Percentiles rank a stretch among this genome's conserved stretches.
Evolutionary conservation across 306 rosid species (phyloP).

Genomic region (Rosa persica): DNA sequence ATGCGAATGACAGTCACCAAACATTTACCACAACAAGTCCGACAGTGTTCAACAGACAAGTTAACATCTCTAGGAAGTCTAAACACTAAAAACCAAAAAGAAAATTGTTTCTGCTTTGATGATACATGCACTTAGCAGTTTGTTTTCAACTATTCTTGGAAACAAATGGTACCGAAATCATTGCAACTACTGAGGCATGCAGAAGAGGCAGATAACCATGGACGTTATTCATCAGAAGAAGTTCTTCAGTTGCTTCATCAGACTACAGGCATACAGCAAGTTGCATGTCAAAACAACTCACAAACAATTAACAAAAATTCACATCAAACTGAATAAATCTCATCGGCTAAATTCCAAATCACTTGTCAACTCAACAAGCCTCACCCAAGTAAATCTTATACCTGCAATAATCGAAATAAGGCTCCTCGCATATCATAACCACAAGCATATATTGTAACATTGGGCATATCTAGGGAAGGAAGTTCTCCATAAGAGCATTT

Average conservation of each 20-base stretch:
- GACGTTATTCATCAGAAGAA: constrained; percentile 27
- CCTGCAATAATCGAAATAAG: background rate
- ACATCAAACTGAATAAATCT: background rate
- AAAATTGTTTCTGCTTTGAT: constrained; percentile 16
- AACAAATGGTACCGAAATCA: constrained; percentile 37
- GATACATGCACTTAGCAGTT: constrained; percentile 23
- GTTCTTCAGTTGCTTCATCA: constrained; percentile 19
- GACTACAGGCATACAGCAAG: constrained; percentile 20
- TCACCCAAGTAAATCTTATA: background rate
- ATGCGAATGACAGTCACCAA: background rate
- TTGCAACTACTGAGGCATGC: constrained; percentile 16
- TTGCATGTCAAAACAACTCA: constrained; percentile 21
- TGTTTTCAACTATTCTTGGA: constrained; percentile 1
- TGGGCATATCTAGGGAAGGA: background rate
- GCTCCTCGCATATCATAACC: constrained; percentile 4
- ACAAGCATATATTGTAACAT: background rate
- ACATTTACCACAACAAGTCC: constrained; percentile 17
- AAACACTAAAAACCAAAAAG: constrained; percentile 17
- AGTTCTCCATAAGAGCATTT: background rate
- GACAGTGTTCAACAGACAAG: constrained; percentile 7
- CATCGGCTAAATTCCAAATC: background rate
- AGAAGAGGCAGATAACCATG: constrained; percentile 22
- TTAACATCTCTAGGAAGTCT: constrained; percentile 3
- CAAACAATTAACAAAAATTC: background rate
- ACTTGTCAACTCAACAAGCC: background rate